These are phyloP conservation scores for Penicillium lividum DNA, from an alignment of 495 filamentous ascomycete species.

Conservation along the genomic window DNA sequence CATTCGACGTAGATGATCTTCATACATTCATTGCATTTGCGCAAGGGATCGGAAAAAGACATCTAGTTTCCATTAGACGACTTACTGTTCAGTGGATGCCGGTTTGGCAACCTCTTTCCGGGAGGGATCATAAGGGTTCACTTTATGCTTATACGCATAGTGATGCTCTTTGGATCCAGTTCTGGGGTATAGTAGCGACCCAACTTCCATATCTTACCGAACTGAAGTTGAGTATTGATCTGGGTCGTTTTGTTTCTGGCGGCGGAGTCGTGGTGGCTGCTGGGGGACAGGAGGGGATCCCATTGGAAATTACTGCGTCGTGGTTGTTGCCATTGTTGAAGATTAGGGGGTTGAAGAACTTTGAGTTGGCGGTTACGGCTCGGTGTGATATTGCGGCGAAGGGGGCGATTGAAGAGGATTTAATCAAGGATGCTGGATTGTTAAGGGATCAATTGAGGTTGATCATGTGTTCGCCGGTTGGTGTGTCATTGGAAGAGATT, in stretches of 20 bases:
- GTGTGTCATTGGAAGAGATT: conserved; percentile 6
- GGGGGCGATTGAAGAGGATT: conserved; percentile 30
- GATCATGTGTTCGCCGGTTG: conserved; percentile 28
- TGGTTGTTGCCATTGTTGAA: conserved; percentile 38
- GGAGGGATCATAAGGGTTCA: conserved; percentile 34
- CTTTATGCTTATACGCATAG: conserved; percentile 47
- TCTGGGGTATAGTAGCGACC: conserved; percentile 33
- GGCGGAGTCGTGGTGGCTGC: conserved; percentile 20
- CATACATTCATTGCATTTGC: conserved; percentile 45
- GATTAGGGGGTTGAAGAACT: conserved; percentile 33
- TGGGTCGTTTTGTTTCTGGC: conserved; percentile 29
- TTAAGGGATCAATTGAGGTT: conserved; percentile 32
- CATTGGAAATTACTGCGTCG: conserved; percentile 27
- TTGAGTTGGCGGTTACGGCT: conserved; percentile 44
- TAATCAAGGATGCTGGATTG: conserved; percentile 31
- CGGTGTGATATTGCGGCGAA: conserved; percentile 35
- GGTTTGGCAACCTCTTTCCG: conserved; percentile 39
- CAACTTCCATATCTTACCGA: conserved; percentile 22
- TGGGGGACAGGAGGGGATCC: conserved; percentile 26
- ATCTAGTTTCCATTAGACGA: conserved; percentile 21
- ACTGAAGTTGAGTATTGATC: conserved; percentile 34
- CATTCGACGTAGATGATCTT: conserved; percentile 46
- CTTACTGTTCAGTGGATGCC: conserved; percentile 43
- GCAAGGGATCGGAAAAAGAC: conserved; percentile 15
- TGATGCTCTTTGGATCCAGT: conserved; percentile 37